Evolutionary conservation across 768 basidiomycete genomes (phyloP), one percentile per base, ranked within the genome.

Genomic region (Terana coerulea): DNA sequence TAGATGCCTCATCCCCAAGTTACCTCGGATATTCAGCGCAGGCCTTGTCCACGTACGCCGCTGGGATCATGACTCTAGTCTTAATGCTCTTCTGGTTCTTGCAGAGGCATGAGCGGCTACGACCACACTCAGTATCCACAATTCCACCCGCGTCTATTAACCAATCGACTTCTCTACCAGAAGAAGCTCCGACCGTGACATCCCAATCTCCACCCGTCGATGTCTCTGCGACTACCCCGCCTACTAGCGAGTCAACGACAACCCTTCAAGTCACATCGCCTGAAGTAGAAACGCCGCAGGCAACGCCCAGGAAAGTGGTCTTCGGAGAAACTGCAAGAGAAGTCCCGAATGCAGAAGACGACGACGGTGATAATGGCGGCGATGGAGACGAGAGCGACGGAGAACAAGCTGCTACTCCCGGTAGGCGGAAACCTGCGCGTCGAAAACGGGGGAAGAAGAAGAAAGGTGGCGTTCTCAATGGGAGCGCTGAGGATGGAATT

Each of bases 301-400:
- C 43, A 29, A 19, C 49, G 14, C 24, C 15, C 19, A 36, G 35
- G 34, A 52, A 47, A 40, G 50, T 49, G 22, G 15, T 29, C 24
- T 49, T 44, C 30, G 29, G n/a, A 11, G 50, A 25, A 8, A 9
- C 44, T 17, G 17, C 26, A 3, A 36, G 35, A 28, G 17, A 15
- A 36, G 22, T 15, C 2, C 51, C 48, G 11, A 52, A 52, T 5
- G 41, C 54, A 36, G 71, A 61, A 25, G 71, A 61, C 15, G 74
- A 55, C 34, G 82, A 75, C 17, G 39, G 15, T 9, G 42, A 49
- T 17, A 30, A 28, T 10, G 41, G 22, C 5, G 59, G 54, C 12
- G 84, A 81, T n/a, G 84, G 81, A 10, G 79, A 80, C 31, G 82
- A 82, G 50, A 81, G 77, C 58, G 82, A 80, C 58, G 73, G 66